These are phyloP conservation scores for Emergomyces pasteurianus DNA, from an alignment of 2,329 filamentous ascomycete genomes.

Conservation along the genomic window DNA sequence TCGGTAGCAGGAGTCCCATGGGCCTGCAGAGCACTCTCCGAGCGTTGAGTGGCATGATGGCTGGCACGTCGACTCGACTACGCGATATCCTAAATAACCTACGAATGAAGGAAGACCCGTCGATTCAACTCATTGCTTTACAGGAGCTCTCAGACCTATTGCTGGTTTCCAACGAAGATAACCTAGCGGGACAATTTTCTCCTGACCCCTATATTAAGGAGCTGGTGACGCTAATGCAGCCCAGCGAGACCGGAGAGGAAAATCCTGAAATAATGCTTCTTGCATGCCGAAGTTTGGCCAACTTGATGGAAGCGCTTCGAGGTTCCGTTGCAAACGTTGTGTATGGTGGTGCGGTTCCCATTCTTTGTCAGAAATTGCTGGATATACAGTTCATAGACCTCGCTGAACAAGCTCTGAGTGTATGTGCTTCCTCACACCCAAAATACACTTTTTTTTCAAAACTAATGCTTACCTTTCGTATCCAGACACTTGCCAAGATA, in stretches of 20 bases:
- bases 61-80: slow-evolving; percentile 66
- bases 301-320: slow-evolving; percentile 93
- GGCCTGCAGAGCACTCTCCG: slow-evolving; percentile 70
- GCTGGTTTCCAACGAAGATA: slow-evolving; percentile 91
- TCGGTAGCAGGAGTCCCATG: slow-evolving; percentile 52
- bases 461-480: background rate
- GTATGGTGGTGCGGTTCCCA: slow-evolving; percentile 89
- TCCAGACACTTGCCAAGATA: slow-evolving; percentile 81
- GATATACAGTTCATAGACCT: slow-evolving; percentile 97
- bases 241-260: slow-evolving; percentile 74
- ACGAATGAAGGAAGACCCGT: slow-evolving; percentile 71
- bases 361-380: slow-evolving; percentile 86
- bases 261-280: slow-evolving; percentile 96
- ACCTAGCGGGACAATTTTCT: slow-evolving; percentile 85
- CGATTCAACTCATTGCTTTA: slow-evolving; percentile 79
- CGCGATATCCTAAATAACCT: slow-evolving; percentile 66
- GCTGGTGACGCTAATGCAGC: slow-evolving; percentile 81
- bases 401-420: slow-evolving; percentile 87
- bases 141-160: slow-evolving; percentile 90
- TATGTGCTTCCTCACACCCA: slow-evolving; percentile 24
- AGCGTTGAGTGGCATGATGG: slow-evolving; percentile 85
- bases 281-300: slow-evolving; percentile 88
- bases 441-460: background rate
- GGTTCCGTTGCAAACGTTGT: slow-evolving; percentile 90
- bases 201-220: slow-evolving; percentile 94